Evolutionary conservation across 257 asterid species (phyloP), one percentile per base, ranked within the genome.

Genomic region (Rhazya stricta): DNA sequence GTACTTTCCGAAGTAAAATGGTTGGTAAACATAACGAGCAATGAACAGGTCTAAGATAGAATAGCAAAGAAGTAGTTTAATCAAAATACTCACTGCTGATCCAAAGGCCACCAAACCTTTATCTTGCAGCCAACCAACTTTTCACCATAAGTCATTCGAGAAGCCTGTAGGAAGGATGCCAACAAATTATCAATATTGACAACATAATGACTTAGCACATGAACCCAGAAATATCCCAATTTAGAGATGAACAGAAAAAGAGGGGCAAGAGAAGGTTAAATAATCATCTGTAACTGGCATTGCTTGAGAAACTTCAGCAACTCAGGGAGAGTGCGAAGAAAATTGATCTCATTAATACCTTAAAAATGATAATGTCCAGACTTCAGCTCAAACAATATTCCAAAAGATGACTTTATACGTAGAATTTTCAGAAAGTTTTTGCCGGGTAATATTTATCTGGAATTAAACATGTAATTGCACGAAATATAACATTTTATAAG

Each of bases 81-180:
- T 63, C 45, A 36, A 63, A 27, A 36, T 63, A 63, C 43, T 63
- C 39, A 63, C 69, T 13, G 6, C 45, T 36, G 27, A 34, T 63
- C 69, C 69, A 63, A 2, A 4, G 69, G 69, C 69, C 69, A 63
- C 45, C 25, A 63, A 63, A 63, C 69, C 43, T 63, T 63, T 34
- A 63, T 63, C 69, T 63, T 63, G 69, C 69, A 36, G 46, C 69
- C 45, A 63, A 63, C 45, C 69, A 63, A 32, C 25, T 34, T 63
- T 37, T 63, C 69, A 32, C 69, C 69, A 18, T 34, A 63, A 36
- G 45, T 63, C 69, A 34, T 18, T 13, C 13, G 45, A 63, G 45
- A 63, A 63, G 27, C 69, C 69, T 32, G 36, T 8, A 27, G 19
- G 13, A 63, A 18, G 36, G 36, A 34, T 63, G n/a, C 1, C 16